Conservation (phyloP, 805 yeast genomes). For the Metschnikowia lunata region DNA sequence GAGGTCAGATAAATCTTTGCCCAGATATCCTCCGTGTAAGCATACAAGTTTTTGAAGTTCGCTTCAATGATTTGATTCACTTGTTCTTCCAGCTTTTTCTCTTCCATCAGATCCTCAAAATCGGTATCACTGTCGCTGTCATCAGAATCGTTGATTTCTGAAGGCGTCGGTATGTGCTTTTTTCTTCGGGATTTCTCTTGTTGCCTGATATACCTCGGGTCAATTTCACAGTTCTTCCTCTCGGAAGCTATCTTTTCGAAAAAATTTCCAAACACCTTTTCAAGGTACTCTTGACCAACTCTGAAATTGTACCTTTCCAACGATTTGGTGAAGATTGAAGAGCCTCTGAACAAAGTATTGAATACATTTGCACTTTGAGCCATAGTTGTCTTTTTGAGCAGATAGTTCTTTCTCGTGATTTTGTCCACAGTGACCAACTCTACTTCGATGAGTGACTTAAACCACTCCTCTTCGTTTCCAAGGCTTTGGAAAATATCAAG, state of each 20-base stretch:
- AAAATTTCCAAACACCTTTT: conserved; percentile 66
- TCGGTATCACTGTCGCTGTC: conserved; percentile 18
- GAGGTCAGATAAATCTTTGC: conserved; percentile 56
- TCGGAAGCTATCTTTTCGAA: conserved; percentile 50
- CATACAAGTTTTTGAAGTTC: conserved; percentile 47
- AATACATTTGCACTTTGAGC: conserved; percentile 41
- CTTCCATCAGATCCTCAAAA: conserved; percentile 23
- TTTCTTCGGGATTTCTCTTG: conserved; percentile 28
- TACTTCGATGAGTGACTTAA: conserved; percentile 58
- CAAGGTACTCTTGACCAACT: conserved; percentile 75
- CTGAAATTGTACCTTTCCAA: conserved; percentile 72
- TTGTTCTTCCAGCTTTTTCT: conserved; percentile 28
- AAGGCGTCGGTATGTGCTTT: conserved; percentile 12
- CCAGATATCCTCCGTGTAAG: conserved; percentile 63
- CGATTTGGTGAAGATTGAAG: conserved; percentile 76
- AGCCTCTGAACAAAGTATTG: conserved; percentile 76
- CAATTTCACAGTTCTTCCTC: conserved; percentile 68
- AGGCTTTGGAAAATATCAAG: conserved; percentile 72
- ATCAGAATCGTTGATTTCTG: conserved; percentile 12
- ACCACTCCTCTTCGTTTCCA: conserved; percentile 68
- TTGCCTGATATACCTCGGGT: conserved; percentile 56
- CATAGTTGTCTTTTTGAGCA: conserved; percentile 22
- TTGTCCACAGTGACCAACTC: conserved; percentile 55
- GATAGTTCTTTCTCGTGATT: conserved; percentile 40
- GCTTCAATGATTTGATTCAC: conserved; percentile 36